phyloP scores from a whole-genome alignment of 2,329 filamentous ascomycete species.

The Sclerotinia sclerotiorum region DNA sequence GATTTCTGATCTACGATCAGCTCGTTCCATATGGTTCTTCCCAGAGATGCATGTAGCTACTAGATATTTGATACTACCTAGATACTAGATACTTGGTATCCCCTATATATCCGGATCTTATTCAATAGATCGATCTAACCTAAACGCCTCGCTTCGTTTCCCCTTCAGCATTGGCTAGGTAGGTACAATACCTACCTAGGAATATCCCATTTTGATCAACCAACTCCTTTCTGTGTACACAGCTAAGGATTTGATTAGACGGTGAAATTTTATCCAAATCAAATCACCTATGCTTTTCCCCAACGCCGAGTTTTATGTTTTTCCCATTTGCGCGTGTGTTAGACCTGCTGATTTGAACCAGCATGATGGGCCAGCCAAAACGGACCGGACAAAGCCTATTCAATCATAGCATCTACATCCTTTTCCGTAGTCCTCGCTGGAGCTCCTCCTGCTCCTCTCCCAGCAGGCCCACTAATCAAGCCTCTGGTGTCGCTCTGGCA shows the following conservation, averaged over 20 bases:
- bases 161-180: constrained; percentile 1
- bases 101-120: neutral
- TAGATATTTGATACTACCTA: neutral
- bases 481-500: constrained; percentile 50
- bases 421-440: neutral
- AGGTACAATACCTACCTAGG: neutral
- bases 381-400: neutral
- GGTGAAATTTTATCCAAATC: neutral
- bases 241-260: neutral
- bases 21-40: no score
- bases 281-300: neutral
- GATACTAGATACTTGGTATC: neutral
- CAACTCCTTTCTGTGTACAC: neutral
- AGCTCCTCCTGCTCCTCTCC: neutral
- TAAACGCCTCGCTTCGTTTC: constrained; percentile 1
- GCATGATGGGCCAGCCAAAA: neutral
- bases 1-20: no score
- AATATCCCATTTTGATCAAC: neutral
- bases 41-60: neutral
- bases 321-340: neutral
- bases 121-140: neutral
- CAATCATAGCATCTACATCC: constrained; percentile 18
- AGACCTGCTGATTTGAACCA: neutral
- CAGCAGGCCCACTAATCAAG: neutral
- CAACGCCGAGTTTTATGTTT: neutral